Evolutionary conservation across 257 asterid species (phyloP), one percentile per base, ranked within the genome.

Genomic region (Capsicum chinense): DNA sequence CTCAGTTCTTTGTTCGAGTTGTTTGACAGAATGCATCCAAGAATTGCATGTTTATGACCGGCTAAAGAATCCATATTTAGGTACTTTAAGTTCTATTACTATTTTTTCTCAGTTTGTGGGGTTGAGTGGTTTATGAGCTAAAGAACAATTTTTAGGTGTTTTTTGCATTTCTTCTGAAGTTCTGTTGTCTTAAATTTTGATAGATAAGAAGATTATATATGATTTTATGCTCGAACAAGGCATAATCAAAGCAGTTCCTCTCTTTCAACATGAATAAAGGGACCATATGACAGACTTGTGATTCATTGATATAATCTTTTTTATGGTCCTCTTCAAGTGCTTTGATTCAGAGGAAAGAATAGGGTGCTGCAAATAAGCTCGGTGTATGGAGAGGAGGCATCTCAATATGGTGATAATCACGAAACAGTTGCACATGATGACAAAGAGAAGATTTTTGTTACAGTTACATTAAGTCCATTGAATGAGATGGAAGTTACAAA

Each of bases 401-500:
- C 68, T 48, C 93, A 88, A 5, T 78, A 70, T 86, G 91, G 88
- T 50, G 91, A 86, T 21, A 64, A 69, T 59, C 89, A 85, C 16
- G 87, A 83, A 82, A 87, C 95, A 79, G 86, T 85, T 89, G 91
- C 94, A 82, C 89, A 90, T 39, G 98, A 89, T 86, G 98, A 96
- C 94, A 96, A 90, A 87, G 99, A 96, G 95, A 96, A 90, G 87
- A 96, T 96, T 47, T 90, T 91, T 10, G 98, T 96, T 56, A 93
- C 99, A 0, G 90, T 96, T 3, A 89, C 98, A 85, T 80, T 93
- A 84, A 91, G 99, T 91, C 98, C 99, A 82, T 80, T 96, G 71
- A 96, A 89, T 50, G 97, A 94, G 16, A 91, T 79, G 85, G 99
- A 96, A 83, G 63, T 91, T 9, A 13, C 84, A 2, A 86, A n/a